These are phyloP conservation scores for Neofusicoccum cordaticola DNA, from an alignment of 2,329 filamentous ascomycete species.

Conservation along the genomic window DNA sequence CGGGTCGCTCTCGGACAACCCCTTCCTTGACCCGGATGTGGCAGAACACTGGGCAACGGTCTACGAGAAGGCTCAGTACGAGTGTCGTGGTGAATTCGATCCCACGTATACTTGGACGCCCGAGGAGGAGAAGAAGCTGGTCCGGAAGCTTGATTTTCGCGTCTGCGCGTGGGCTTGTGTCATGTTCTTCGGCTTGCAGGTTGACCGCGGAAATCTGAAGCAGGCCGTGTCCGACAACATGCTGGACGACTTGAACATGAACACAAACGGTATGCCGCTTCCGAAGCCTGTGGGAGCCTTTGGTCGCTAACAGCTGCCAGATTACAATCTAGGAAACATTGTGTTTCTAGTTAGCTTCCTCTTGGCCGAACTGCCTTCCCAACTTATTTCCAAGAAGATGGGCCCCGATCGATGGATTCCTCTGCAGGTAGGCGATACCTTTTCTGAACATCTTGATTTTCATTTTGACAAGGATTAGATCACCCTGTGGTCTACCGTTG, in stretches of 20 bases:
- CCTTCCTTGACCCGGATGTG: constrained; percentile 26
- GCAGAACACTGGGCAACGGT: constrained; percentile 27
- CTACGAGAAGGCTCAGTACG: constrained; percentile 32
- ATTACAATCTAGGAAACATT: constrained; percentile 20
- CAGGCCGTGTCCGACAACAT: constrained; percentile 37
- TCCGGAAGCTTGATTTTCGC: constrained; percentile 38
- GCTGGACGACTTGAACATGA: constrained; percentile 38
- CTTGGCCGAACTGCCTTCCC: constrained; percentile 49
- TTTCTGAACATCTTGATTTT: too few relatives aligned
- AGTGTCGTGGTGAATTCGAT: constrained; percentile 48
- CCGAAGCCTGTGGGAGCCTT: background rate
- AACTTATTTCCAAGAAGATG: constrained; percentile 51
- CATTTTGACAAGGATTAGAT: constrained; percentile 20
- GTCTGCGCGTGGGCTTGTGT: constrained; percentile 40
- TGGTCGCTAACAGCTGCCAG: background rate
- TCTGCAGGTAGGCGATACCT: constrained; percentile 21
- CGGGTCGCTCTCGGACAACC: constrained; percentile 3
- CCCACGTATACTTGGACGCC: constrained; percentile 47
- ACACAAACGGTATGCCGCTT: constrained; percentile 13
- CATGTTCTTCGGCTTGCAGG: constrained; percentile 49
- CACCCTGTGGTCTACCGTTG: constrained; percentile 34
- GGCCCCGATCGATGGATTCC: constrained; percentile 47
- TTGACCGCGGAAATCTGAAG: constrained; percentile 50
- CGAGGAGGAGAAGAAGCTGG: constrained; percentile 48
- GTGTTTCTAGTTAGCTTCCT: constrained; percentile 43